Base-by-base conservation (phyloP, 345 rosid genomes). In the Heritiera fomes region DNA sequence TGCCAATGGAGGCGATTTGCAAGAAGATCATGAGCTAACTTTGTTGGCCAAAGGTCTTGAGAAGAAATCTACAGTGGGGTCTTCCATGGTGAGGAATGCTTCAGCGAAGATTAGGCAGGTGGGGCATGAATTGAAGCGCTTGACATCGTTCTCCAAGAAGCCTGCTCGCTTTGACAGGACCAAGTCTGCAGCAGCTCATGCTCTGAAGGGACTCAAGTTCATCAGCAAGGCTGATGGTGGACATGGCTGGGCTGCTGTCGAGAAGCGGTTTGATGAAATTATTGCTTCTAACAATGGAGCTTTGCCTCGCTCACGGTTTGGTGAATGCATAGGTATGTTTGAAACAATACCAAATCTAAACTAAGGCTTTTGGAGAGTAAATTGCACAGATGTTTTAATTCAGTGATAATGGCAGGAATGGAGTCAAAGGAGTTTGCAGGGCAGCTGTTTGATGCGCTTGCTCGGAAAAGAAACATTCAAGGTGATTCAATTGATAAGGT, bases 151-250 rank as follows among this genome's bases (percentile, higher is more conserved):
- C 55, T 80, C 91, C 7, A 87, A 79, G 75, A 76, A 85, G 43
- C 84, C 87, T 3, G 80, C 81, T 3, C 87, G 84, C 62, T 89
- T 91, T 38, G 95, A 91, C 80, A 78, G 97, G 85, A 85, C 88
- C 0, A 92, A 90, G 80, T 81, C 97, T 0, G 93, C 93, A 0
- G 97, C 93, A 0, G 67, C 86, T 80, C 84, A 82, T 41, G 95
- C 95, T 30, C 69, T 92, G 81, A 91, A 88, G 7, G 97, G 97
- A 0, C 92, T 92, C 11, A 88, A 92, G 90, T 92, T 92, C 56
- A 91, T 92, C 12, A 91, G 92, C 81, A 91, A 88, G 77, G 81
- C 83, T 11, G 97, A 89, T 18, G 95, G 90, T 2, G 94, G 90
- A 9, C 87, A 87, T 28, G 93, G 92, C 0, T 92, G 97, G 97